Evolutionary conservation across 164 flowering plant species (phyloP).

Genomic region (Nelumbo lutea): DNA sequence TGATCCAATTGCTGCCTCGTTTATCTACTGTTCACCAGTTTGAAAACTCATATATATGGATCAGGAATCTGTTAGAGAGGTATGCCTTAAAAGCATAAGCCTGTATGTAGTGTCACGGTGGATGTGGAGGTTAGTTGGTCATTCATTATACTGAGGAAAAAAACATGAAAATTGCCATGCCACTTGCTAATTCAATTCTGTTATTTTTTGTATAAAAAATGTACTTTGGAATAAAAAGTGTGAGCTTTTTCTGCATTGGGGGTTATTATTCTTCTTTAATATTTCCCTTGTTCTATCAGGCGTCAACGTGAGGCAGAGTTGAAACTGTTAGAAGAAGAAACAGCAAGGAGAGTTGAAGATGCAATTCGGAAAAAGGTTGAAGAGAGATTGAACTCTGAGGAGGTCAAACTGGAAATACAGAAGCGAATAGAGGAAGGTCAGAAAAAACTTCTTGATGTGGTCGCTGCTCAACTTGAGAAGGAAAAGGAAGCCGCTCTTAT

Average conservation of each 20-base stretch:
- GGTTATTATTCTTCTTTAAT: constrained; percentile 26
- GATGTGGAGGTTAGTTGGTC: constrained; percentile 57
- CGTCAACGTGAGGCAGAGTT: constrained; percentile 88
- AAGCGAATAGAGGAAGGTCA: constrained; percentile 79
- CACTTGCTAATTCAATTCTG: constrained; percentile 17
- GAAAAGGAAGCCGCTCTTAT: constrained; percentile 74
- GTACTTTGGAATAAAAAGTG: constrained; percentile 10
- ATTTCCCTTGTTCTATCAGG: constrained; percentile 47
- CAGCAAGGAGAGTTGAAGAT: constrained; percentile 80
- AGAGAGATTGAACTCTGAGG: constrained; percentile 74
- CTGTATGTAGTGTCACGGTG: constrained; percentile 47
- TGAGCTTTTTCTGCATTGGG: constrained; percentile 14
- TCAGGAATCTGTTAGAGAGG: constrained; percentile 90
- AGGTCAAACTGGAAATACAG: constrained; percentile 61
- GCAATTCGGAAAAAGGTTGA: constrained; percentile 77
- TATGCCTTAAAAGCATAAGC: constrained; percentile 89
- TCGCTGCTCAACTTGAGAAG: constrained; percentile 78
- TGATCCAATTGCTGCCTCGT: constrained; percentile 82
- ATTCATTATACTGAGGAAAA: constrained; percentile 25
- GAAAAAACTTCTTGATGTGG: constrained; percentile 62
- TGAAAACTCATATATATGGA: constrained; percentile 89
- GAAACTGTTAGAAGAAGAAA: constrained; percentile 92
- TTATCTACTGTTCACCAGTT: constrained; percentile 89
- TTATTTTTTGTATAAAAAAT: constrained; percentile 19
- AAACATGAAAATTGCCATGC: constrained; percentile 17